Conservation (phyloP, 2,329 filamentous ascomycete genomes). For the Colletotrichum sojae region DNA sequence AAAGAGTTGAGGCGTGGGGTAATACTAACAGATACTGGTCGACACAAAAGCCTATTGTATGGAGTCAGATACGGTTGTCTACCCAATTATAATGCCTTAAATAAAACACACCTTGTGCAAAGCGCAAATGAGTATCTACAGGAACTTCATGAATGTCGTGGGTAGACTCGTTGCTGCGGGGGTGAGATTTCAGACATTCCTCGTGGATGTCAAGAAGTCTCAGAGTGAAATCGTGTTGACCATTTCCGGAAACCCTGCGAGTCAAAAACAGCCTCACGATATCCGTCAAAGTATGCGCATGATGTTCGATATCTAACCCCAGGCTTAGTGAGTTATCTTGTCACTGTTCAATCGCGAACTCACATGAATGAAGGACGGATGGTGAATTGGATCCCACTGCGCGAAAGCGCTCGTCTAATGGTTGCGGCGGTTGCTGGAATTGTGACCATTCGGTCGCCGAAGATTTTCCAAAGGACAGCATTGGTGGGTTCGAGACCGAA, state of each 20-base stretch:
- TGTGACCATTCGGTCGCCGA: background rate
- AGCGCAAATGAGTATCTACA: background rate
- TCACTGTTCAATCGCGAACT: too few species aligned
- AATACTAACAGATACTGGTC: background rate
- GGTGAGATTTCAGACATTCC: background rate
- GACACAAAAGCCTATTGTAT: background rate
- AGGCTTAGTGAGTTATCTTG: too few species aligned
- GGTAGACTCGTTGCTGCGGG: background rate
- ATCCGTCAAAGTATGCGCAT: background rate
- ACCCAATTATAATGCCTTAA: too few species aligned
- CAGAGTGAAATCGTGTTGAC: background rate
- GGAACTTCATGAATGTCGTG: background rate
- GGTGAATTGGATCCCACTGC: background rate
- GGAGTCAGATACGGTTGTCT: too few species aligned
- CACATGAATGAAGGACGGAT: too few species aligned
- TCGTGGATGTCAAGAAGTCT: background rate
- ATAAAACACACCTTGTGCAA: too few species aligned
- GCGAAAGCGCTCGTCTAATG: background rate
- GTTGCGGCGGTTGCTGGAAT: background rate
- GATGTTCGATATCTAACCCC: too few species aligned
- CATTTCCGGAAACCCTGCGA: background rate
- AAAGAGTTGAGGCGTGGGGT: background rate
- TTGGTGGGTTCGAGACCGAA: background rate
- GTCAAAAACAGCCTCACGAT: background rate
- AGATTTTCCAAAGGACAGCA: background rate